A percentile compares a stretch with the other conserved stretches of the same genome.
Conservation (phyloP, 371 early-diverging fungal genomes). For the Lichtheimia hyalospora region DNA sequence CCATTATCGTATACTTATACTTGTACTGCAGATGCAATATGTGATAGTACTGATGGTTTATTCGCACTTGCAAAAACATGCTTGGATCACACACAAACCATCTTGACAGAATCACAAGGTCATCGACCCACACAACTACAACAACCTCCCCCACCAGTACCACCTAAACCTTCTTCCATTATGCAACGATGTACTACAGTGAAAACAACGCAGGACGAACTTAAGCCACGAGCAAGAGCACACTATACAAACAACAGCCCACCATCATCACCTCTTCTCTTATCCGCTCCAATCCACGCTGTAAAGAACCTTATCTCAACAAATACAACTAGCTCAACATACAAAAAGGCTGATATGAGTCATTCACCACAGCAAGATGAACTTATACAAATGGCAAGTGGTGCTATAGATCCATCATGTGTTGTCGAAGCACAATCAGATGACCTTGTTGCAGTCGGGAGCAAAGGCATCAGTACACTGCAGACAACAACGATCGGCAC, state of each 20-base stretch:
- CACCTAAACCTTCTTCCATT: conserved; percentile 23
- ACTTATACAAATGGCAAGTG: conserved; percentile 7
- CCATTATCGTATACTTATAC: background rate
- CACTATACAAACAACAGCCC: background rate
- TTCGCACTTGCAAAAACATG: conserved; percentile 36
- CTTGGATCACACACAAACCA: conserved; percentile 27
- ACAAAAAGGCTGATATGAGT: background rate
- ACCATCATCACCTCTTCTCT: conserved; percentile 9
- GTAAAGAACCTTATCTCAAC: conserved; percentile 4
- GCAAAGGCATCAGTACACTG: too few species aligned
- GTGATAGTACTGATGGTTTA: conserved; percentile 20
- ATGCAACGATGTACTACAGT: background rate
- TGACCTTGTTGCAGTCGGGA: conserved; percentile 14
- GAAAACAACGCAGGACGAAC: background rate
- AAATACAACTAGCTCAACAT: background rate
- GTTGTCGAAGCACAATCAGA: conserved; percentile 23
- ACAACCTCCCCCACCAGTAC: conserved; percentile 32
- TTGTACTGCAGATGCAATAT: background rate
- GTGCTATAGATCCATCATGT: conserved; percentile 20
- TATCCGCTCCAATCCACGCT: conserved; percentile 1
- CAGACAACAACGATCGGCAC: too few species aligned
- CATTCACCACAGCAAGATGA: background rate
- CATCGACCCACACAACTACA: background rate
- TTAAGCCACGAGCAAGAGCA: background rate
- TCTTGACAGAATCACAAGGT: conserved; percentile 9